phyloP scores from a whole-genome alignment of 1,284 basidiomycete species.

The Pulveroboletus sp. region DNA sequence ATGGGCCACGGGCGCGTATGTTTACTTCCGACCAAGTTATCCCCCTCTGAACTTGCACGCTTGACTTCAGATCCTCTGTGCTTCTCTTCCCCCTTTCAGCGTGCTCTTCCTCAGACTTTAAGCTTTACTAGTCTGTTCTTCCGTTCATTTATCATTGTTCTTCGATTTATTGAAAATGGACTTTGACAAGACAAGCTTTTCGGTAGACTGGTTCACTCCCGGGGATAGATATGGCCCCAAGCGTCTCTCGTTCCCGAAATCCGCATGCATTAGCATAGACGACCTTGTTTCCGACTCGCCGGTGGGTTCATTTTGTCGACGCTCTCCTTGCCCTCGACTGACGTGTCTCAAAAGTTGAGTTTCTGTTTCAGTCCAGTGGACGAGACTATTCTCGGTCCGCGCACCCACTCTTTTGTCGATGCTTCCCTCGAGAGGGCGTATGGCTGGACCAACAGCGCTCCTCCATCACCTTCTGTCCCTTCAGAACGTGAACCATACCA shows the following conservation, averaged over 20 bases:
- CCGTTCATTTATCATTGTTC: conserved; percentile 10
- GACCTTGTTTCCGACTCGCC: conserved; percentile 33
- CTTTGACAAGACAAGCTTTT: conserved; percentile 37
- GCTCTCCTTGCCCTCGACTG: not conserved
- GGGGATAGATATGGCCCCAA: conserved; percentile 29
- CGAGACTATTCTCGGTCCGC: conserved; percentile 13
- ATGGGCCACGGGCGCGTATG: not conserved
- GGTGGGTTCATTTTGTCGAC: conserved; percentile 14
- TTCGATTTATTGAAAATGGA: conserved; percentile 26
- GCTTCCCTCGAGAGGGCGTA: conserved; percentile 16
- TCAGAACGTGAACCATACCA: conserved; percentile 1
- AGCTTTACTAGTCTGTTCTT: conserved; percentile 5
- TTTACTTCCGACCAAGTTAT: conserved; percentile 2
- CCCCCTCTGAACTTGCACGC: conserved; percentile 8
- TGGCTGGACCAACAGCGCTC: conserved; percentile 27
- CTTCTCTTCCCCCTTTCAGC: not conserved
- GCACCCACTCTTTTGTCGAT: conserved; percentile 23
- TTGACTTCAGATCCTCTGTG: not conserved
- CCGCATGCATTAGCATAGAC: conserved; percentile 35
- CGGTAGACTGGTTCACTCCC: conserved; percentile 35
- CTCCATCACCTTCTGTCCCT: conserved; percentile 19
- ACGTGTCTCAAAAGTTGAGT: conserved; percentile 23
- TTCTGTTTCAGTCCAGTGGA: conserved; percentile 27
- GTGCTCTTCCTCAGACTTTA: conserved; percentile 8
- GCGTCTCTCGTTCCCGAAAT: conserved; percentile 38